Base-by-base conservation (phyloP, 176 grass and related monocot species). In the Secale cereale region DNA sequence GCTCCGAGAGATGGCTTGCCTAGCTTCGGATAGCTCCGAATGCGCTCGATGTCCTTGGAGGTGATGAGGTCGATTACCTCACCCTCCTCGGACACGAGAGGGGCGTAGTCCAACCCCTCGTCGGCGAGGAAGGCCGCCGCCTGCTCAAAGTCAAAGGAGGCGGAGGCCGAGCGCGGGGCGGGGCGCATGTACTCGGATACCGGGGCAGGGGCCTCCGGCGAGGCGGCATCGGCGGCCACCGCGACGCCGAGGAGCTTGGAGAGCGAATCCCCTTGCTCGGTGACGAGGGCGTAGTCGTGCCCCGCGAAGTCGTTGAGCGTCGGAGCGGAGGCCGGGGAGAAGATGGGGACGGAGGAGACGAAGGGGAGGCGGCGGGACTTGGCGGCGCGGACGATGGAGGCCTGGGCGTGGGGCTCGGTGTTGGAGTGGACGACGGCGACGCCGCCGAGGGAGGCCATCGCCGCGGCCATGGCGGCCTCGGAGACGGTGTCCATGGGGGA, bases 401-500 rank as follows among this genome's bases (percentile, higher is more conserved):
- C 91, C 91, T 98, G 93, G 17, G 82, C 60, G 27, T 63, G 57
- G 7, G 93, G 74, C 23, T 87, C 73, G 70, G 76, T 84, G 86
- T 98, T 95, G 88, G 80, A 84, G 87, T 95, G 97, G 16, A 96
- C 86, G 68, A 92, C 83, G 32, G 93, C 97, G 35, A 54, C 91
- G 40, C 78, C 93, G 39, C 93, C 93, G 48, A 98, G 93, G 40
- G 91, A 87, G 19, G 97, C 97, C 97, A 98, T 95, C 25, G 93
- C 91, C 19, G 71, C 89, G 26, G 93, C 89, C 96, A 98, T 95
- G 74, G 83, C 17, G 13, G 97, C 75, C 84, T 98, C 93, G 26
- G 97, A 98, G 16, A 98, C 91, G 48, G 93, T 96, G 81, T 99
- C 97, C 97, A 99, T 99, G 33, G 93, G 97, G n/a, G 93, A 96